phyloP scores from a whole-genome alignment of 2,329 filamentous ascomycete genomes.

The Epichloe scottii region DNA sequence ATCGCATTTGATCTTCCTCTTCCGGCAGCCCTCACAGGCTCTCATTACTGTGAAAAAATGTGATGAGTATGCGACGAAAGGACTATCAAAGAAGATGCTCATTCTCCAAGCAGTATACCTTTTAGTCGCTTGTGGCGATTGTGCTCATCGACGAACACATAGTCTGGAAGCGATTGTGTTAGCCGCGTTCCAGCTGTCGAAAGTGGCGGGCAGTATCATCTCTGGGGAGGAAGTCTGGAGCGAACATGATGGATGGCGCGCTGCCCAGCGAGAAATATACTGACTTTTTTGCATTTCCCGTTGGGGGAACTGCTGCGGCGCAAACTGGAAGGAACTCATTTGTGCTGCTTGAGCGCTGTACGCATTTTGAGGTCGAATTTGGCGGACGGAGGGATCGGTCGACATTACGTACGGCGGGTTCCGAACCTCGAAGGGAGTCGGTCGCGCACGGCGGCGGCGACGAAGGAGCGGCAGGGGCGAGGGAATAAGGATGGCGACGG shows the following conservation, averaged over 20 bases:
- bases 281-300: slow-evolving; percentile 77
- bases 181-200: neutral
- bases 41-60: slow-evolving; percentile 60
- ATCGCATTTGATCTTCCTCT: slow-evolving; percentile 96
- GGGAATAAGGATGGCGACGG: neutral
- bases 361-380: slow-evolving; percentile 49
- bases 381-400: slow-evolving; percentile 45
- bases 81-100: neutral
- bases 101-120: slow-evolving; percentile 41
- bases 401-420: slow-evolving; percentile 35
- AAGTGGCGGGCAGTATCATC: neutral
- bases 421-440: neutral
- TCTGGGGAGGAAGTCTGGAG: neutral
- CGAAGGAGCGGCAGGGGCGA: neutral
- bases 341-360: slow-evolving; percentile 32
- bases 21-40: slow-evolving; percentile 87
- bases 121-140: slow-evolving; percentile 96
- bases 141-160: slow-evolving; percentile 98
- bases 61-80: neutral
- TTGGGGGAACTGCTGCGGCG: slow-evolving; percentile 41
- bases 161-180: slow-evolving; percentile 39
- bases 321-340: slow-evolving; percentile 65
- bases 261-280: slow-evolving; percentile 15
- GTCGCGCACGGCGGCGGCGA: neutral
- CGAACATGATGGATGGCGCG: slow-evolving; percentile 13